Evolutionary conservation across 352 stramenopile species (phyloP), one percentile per base, ranked within the genome.

Genomic region (Phytophthora melonis): DNA sequence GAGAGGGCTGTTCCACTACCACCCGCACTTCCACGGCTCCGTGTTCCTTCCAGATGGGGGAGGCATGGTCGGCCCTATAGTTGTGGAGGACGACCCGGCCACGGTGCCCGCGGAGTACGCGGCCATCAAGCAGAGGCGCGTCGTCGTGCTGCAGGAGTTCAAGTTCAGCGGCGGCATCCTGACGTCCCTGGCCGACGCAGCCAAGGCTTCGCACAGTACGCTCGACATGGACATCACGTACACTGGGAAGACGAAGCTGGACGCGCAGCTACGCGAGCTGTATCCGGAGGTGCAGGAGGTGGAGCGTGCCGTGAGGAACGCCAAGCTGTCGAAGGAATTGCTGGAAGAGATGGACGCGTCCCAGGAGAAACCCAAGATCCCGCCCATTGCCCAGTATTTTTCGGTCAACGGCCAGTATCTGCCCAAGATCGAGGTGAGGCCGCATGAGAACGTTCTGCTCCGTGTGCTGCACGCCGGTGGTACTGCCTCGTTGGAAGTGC

Each of bases 1-100:
- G 16, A 79, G 83, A 39, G 90, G 90, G 4, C 65, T 92, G 10
- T 97, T 93, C 68, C 88, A 93, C 73, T 97, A 97, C 77, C 90
- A 97, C 64, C 88, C 90, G 56, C 90, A 97, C 78, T 92, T 88
- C 66, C 88, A 94, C 66, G 88, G 86, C 13, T 88, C 75, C 0
- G 90, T 93, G 19, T 88, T 89, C 57, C 43, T 91, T 62, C 90
- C 97, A 64, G 86, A 94, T 66, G 82, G 80, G 3, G 90, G 90
- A 13, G 89, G 87, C 7, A 94, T 95, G 81, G 85, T 84, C 11
- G 87, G 87, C 23, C 82, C 79, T 11, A 76, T 90, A 32, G 63
- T 92, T 3, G 84, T 93, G n/a, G 85, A 93, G 47, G 87, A 93
- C 60, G 74, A 90, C 49, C 72, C 78, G 2, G 64, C 56, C 6